Base-by-base conservation (phyloP, 305 asterid genomes). In the Striga hermonthica region DNA sequence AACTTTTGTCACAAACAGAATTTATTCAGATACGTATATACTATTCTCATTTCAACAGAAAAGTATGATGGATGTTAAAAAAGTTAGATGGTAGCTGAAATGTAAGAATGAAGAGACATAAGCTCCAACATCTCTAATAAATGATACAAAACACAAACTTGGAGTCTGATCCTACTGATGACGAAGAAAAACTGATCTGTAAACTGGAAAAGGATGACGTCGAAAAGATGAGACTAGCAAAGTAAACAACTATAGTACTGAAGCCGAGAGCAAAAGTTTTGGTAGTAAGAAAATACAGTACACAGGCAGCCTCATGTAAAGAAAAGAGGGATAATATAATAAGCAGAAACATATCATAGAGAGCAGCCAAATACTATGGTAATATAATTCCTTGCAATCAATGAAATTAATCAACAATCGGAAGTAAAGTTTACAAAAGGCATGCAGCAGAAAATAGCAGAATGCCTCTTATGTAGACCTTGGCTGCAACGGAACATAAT, bases 391-490 rank as follows among this genome's bases (percentile, higher is more conserved):
- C n/a, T 50, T 0, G 15, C 31, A 55, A 34, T 7, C 12, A 9
- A 31, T 5, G 31, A n/a, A 38, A 45, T 4, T n/a, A 45, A 47
- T 22, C 12, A 52, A 7, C 15, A 11, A n/a, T 36, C 8, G 43
- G 50, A 43, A 50, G 57, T 58, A 49, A 12, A 68, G 13, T 28
- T 36, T 31, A 44, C 37, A 57, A 50, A 57, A 37, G 54, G 62
- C 4, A 6, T 39, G 28, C 34, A 45, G 43, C 53, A 54, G 57
- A 11, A 31, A 38, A 57, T 7, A 71, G 41, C 50, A 11, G 39
- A 60, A 47, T 66, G 22, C 22, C 54, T 45, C 62, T 44, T 38
- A 73, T 48, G 60, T 64, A 12, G 67, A 47, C 16, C 41, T 39
- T 8, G 56, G 62, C 55, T 40, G 64, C 65, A n/a, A n/a, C 9